Base-by-base conservation (phyloP, 768 basidiomycete genomes). In the Dioszegia crocea region DNA sequence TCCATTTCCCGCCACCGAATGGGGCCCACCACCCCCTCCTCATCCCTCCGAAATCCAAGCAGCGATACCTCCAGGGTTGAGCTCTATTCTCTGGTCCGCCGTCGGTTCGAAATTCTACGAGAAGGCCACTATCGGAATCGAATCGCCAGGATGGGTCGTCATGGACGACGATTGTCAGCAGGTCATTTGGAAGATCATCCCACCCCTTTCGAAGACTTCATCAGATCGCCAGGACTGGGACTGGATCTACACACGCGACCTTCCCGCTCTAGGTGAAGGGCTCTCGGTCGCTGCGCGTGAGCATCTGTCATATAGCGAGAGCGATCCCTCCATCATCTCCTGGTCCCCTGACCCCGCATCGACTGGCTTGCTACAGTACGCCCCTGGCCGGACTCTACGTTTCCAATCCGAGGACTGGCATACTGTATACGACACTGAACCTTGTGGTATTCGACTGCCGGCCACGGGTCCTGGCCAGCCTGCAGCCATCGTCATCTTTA, bases 81-180 rank as follows among this genome's bases (percentile, higher is more conserved):
- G 45, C 12, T 69, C 68, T 1, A 61, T 73, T 23, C 59, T 73
- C 4, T 70, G 63, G 62, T 63, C 60, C 2, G 71, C 68, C 26
- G 65, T 73, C 23, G 71, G 71, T 1, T 61, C 62, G 1, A 57
- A 33, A 3, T 70, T 70, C 49, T 73, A 73, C 30, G 53, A 59
- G 2, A 51, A 46, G 29, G 67, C 64, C 39, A 60, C 40, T 2
- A 45, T 65, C 14, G 61, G 60, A 2, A 12, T n/a, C 4, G 56
- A 61, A 5, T 19, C 52, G 16, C 59, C 60, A 6, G 71, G 71
- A 17, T 73, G 68, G 68, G 52, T 62, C 12, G 63, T 63, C 8
- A 12, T 31, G 17, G 60, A 65, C 11, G 40, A 51, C 8, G 39
- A 57, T 23, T 38, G 47, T 24, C 47, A 45, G 17, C 61, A 68